Evolutionary conservation across 1,284 basidiomycete genomes (phyloP), one percentile per base, ranked within the genome.

Genomic region (Cryptococcus sp.): DNA sequence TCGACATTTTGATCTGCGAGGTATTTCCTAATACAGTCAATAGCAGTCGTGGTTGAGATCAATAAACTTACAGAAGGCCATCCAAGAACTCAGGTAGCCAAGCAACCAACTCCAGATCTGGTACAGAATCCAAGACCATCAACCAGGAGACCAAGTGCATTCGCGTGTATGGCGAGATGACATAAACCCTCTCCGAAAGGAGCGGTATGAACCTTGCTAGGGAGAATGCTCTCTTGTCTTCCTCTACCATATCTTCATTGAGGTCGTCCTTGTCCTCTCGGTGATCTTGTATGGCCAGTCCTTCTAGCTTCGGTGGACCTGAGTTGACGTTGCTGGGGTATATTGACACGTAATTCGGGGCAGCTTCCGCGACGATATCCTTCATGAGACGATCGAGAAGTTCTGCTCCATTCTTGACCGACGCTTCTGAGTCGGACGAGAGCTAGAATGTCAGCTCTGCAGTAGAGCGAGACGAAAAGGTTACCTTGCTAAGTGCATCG

Each of bases 331-430:
- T 69, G 13, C 58, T 59, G 10, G 66, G 87, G 84, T 89, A 90
- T 57, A 89, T 85, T 2, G 94, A 93, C 55, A 98, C 87, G 72
- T 98, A 98, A 53, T 90, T 87, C 0, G 94, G 92, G 0, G 94
- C 96, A 2, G 91, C 90, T 78, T 98, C 96, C 37, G 93, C 89
- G 2, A 98, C 95, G 52, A 98, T 95, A 66, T 99, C 96, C 74
- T 98, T 98, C 68, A 99, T 83, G 14, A 98, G 82, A 32, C 96
- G 85, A 76, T 99, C 96, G 53, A 98, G 83, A n/a, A 99, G 83
- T 74, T 99, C 96, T 1, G 95, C 94, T 6, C 95, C 96, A 70
- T 98, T 98, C 83, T 97, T 97, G 63, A 98, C 96, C 3, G 95
- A 95, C 49, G 92, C 74, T 67, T 98, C 96, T 0, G 92, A 89